phyloP scores from a whole-genome alignment of 176 grass and related monocot genomes.

The Phoenix dactylifera region DNA sequence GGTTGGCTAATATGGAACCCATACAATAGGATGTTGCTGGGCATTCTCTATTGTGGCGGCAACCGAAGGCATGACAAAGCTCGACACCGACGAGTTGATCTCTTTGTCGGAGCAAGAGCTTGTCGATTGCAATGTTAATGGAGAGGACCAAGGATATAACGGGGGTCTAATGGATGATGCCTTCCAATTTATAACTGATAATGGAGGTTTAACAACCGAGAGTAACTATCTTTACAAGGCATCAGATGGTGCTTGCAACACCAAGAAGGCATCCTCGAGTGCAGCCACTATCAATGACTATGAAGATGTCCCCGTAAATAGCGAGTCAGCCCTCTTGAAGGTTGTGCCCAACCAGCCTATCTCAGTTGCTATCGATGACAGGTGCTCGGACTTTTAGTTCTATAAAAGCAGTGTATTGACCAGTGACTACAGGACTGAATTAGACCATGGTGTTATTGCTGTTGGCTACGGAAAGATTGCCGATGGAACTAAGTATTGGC shows the following conservation, averaged over 20 bases:
- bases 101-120: conserved; percentile 23
- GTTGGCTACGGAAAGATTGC: conserved; percentile 32
- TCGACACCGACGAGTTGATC: conserved; percentile 6
- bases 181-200: conserved; percentile 9
- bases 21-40: conserved; percentile 19
- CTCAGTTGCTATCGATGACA: conserved; percentile 31
- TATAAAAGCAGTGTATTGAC: conserved; percentile 37
- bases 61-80: conserved; percentile 13
- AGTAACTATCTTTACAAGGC: conserved; percentile 8
- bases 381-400: conserved; percentile 41
- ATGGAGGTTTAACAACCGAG: conserved; percentile 2
- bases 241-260: conserved; percentile 1
- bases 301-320: conserved; percentile 28
- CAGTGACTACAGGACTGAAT: conserved; percentile 32
- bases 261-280: not conserved
- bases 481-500: conserved; percentile 32
- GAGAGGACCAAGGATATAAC: not conserved
- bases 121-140: conserved; percentile 14
- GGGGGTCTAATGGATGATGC: not conserved
- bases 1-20: too few relatives aligned
- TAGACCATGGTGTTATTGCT: conserved; percentile 39
- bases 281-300: conserved; percentile 38
- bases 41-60: conserved; percentile 22
- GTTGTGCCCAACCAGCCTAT: conserved; percentile 37
- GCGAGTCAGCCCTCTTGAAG: conserved; percentile 26